Percentiles rank a stretch among this genome's conserved stretches.
Conservation (phyloP, 345 rosid genomes). For the Cardamine occulta region DNA sequence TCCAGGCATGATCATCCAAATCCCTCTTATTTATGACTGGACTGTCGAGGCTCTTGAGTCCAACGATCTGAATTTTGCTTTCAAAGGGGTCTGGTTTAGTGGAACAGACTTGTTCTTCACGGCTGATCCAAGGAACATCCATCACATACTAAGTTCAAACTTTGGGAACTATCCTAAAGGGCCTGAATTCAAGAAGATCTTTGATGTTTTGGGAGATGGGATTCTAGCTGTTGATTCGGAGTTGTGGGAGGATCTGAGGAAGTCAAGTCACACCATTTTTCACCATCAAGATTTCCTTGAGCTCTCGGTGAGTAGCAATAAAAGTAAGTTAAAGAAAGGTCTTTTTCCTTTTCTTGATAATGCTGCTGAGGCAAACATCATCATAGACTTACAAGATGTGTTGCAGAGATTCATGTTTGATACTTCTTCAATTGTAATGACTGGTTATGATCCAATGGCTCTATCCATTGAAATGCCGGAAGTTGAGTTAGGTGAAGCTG, state of each 20-base stretch:
- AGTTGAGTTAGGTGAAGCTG: constrained; percentile 19
- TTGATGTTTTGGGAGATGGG: constrained; percentile 34
- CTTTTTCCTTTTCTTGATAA: constrained; percentile 29
- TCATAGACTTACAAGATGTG: constrained; percentile 41
- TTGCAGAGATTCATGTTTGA: constrained; percentile 44
- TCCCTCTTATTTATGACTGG: constrained; percentile 2
- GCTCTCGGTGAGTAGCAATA: constrained; percentile 1
- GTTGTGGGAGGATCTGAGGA: constrained; percentile 33
- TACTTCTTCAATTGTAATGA: constrained; percentile 16
- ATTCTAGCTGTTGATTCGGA: constrained; percentile 1
- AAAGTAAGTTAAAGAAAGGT: constrained; percentile 22
- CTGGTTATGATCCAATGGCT: constrained; percentile 25
- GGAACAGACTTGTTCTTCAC: constrained; percentile 5
- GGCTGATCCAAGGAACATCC: constrained; percentile 17
- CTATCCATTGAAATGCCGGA: constrained; percentile 4
- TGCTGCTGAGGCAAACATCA: background rate
- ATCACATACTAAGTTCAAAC: constrained; percentile 18
- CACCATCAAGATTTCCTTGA: constrained; percentile 15
- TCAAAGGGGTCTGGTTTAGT: constrained; percentile 16
- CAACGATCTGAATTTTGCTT: background rate
- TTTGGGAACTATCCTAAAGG: constrained; percentile 34
- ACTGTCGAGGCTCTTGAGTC: background rate
- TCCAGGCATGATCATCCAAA: background rate
- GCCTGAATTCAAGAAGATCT: constrained; percentile 27
- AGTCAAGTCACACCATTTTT: constrained; percentile 12